Percentiles rank a stretch among this genome's conserved stretches.
Evolutionary conservation across 306 rosid species (phyloP).

Genomic region (Trifolium subterraneum): DNA sequence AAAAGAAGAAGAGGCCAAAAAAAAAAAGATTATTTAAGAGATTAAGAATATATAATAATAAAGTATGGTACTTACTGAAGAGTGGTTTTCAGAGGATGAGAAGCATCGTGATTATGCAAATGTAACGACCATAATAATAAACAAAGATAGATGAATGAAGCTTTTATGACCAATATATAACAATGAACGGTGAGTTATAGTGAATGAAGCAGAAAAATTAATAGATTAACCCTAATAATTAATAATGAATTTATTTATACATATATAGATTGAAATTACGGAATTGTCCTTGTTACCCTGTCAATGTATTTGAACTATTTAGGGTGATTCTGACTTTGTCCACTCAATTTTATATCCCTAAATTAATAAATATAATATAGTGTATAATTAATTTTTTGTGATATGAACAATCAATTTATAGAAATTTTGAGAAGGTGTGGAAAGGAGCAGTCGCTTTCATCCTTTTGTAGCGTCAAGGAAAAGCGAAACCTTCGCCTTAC

Average conservation of each 20-base stretch:
- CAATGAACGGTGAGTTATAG: not conserved
- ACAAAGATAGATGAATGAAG: constrained; percentile 35
- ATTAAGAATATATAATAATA: constrained; percentile 11
- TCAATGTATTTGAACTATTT: not conserved
- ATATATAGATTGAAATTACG: constrained; percentile 27
- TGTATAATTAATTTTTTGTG: not conserved
- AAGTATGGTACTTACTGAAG: constrained; percentile 46
- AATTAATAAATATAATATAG: not conserved
- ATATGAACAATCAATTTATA: not conserved
- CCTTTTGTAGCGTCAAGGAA: constrained; percentile 1
- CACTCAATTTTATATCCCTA: not conserved
- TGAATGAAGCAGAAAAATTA: not conserved
- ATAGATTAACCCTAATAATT: constrained; percentile 47
- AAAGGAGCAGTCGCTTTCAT: not conserved
- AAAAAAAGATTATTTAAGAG: not conserved
- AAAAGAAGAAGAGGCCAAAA: not conserved
- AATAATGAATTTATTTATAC: not conserved
- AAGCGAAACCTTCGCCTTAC: constrained; percentile 10
- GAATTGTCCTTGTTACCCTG: constrained; percentile 10
- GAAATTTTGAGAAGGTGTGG: not conserved
- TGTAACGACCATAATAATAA: constrained; percentile 43
- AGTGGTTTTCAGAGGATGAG: constrained; percentile 29
- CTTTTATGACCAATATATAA: constrained; percentile 40
- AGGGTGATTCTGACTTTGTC: constrained; percentile 39
- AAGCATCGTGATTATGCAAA: constrained; percentile 42